A percentile compares a stretch with the other conserved stretches of the same genome.
Evolutionary conservation across 1,284 basidiomycete species (phyloP).

Genomic region (Waitea zeae): DNA sequence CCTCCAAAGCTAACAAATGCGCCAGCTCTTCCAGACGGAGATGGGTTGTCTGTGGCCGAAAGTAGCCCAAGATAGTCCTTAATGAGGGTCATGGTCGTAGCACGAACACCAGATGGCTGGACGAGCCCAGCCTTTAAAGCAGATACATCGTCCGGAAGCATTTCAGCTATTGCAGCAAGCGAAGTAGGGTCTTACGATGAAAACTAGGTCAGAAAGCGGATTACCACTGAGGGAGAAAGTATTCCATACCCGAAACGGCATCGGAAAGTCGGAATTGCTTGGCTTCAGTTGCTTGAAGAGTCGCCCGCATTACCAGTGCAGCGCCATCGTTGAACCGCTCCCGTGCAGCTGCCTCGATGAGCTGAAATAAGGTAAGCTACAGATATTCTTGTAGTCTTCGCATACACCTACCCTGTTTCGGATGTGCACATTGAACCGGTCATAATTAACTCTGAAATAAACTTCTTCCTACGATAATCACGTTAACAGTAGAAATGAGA

Average conservation of each 20-base stretch:
- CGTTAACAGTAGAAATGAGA: constrained; percentile 2
- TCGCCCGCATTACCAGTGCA: constrained; percentile 51
- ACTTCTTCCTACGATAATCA: constrained; percentile 36
- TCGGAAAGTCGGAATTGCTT: constrained; percentile 47
- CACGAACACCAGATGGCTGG: too few relatives aligned
- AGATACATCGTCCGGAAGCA: constrained; percentile 42
- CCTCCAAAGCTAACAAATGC: constrained; percentile 55
- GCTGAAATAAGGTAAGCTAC: constrained; percentile 24
- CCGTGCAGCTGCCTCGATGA: constrained; percentile 56
- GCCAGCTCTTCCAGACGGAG: constrained; percentile 41
- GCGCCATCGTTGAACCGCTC: constrained; percentile 69
- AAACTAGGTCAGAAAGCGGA: constrained; percentile 1
- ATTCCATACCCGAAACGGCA: constrained; percentile 40
- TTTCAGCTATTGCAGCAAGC: constrained; percentile 36
- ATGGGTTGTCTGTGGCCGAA: constrained; percentile 66
- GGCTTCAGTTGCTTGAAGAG: constrained; percentile 50
- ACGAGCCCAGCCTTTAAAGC: constrained; percentile 40
- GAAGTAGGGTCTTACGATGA: constrained; percentile 41
- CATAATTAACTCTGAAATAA: constrained; percentile 76
- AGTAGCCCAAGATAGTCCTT: constrained; percentile 69
- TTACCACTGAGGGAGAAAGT: constrained; percentile 4
- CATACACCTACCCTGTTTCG: constrained; percentile 56
- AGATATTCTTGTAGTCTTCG: constrained; percentile 2
- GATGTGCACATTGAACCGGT: constrained; percentile 77
- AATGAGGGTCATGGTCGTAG: constrained; percentile 35